Base-by-base conservation (phyloP, 2,329 filamentous ascomycete genomes). In the Verticillium zaregamsianum region DNA sequence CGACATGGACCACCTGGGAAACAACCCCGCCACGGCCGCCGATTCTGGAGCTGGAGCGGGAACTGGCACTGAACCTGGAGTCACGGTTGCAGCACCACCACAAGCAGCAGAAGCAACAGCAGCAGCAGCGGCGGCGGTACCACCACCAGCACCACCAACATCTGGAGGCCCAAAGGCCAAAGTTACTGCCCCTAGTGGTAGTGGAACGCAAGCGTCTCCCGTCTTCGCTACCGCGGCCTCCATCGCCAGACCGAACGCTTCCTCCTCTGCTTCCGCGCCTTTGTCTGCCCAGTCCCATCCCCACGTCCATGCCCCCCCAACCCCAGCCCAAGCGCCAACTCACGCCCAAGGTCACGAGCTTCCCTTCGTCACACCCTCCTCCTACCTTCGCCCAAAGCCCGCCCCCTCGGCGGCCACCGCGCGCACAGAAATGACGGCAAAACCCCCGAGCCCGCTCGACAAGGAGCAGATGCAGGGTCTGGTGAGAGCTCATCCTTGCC, bases 381-480 rank as follows among this genome's bases (percentile, higher is more conserved):
- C 83, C 61, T 86, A 86, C 74, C 80, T 87, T 64, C 78, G 76
- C 61, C 74, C 73, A 63, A 74, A 74, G 62, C 54, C 60, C 60
- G 32, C 56, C 55, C 39, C 40, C 40, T 45, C 58, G 40, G 28
- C 57, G 25, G 62, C 59, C 59, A 55, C 62, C 60, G 64, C 66
- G 62, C 56, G 45, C 45, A 52, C 45, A 52, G 45, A 52, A 52
- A 52, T 52, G 45, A 32, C 45, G 60, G 62, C 66, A 60, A 77
- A 76, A 66, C 72, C 77, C 63, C 78, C 81, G 75, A 88, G 82
- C 69, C 82, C 85, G 64, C 80, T 91, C 62, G 90, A 94, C 75
- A 86, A 83, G 78, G 90, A 93, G 72, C 90, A 93, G 79, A 82
- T 89, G 71, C 88, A 91, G 73, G 90, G 90, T 69, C 80, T 94